phyloP scores from a whole-genome alignment of 2,329 filamentous ascomycete genomes.

The Fusarium globosum region DNA sequence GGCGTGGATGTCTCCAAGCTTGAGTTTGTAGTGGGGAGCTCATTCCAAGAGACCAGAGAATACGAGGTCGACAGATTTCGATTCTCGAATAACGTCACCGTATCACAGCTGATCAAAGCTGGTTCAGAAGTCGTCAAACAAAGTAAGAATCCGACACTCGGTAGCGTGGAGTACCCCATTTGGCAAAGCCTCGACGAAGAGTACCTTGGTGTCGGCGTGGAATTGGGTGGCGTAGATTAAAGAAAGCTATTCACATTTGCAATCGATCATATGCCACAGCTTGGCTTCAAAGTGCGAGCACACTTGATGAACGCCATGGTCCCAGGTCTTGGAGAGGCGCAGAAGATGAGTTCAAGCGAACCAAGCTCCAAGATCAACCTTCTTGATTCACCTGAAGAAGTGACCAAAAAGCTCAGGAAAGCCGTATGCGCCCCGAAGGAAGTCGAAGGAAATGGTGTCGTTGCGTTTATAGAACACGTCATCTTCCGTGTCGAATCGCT shows the following conservation, averaged over 20 bases:
- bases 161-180: not conserved
- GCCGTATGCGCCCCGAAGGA: fast-evolving
- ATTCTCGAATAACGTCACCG: fast-evolving
- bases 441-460: not conserved
- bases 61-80: not conserved
- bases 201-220: not conserved
- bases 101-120: not conserved
- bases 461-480: not conserved
- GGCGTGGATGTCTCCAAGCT: not conserved
- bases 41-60: not conserved
- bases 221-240: not conserved
- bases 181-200: not conserved
- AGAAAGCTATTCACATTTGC: not conserved
- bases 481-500: not conserved
- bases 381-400: fast-evolving
- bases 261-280: not conserved
- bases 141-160: not conserved
- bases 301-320: constrained; percentile 4
- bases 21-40: not conserved
- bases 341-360: constrained; percentile 13
- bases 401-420: not conserved
- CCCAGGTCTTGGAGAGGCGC: not conserved
- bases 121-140: not conserved
- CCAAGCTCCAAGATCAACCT: not conserved
- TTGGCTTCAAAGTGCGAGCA: not conserved